These are phyloP conservation scores for Parietaria judaica DNA, from an alignment of 306 rosid species.

Conservation along the genomic window DNA sequence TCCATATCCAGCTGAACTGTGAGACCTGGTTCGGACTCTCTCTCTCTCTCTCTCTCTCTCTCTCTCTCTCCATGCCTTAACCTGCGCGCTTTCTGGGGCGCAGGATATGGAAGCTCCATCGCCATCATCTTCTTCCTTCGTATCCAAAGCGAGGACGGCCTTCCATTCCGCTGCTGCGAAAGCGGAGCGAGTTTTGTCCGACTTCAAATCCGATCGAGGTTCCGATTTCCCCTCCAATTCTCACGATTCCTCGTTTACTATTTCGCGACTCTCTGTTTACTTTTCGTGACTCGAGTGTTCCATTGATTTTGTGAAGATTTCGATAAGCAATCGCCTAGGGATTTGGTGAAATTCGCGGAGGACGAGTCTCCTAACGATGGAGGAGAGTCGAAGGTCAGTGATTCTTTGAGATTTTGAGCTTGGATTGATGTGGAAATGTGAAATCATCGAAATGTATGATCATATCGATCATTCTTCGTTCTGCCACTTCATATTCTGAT, in stretches of 20 bases:
- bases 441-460: slow-evolving; percentile 5
- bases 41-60: not conserved
- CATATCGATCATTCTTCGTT: too few relatives aligned
- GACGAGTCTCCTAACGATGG: slow-evolving; percentile 30
- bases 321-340: slow-evolving; percentile 34
- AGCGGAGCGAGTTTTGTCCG: slow-evolving; percentile 85
- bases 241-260: slow-evolving; percentile 13
- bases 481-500: too few relatives aligned
- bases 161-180: slow-evolving; percentile 96
- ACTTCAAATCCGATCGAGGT: slow-evolving; percentile 89
- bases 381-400: slow-evolving; percentile 43
- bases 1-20: not conserved
- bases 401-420: not conserved
- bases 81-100: slow-evolving; percentile 24
- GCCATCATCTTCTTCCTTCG: slow-evolving; percentile 35
- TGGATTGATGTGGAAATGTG: not conserved
- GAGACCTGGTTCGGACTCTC: not conserved
- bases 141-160: slow-evolving; percentile 92
- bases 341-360: slow-evolving; percentile 21
- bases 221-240: slow-evolving; percentile 14
- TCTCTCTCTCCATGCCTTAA: slow-evolving; percentile 9
- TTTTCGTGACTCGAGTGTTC: slow-evolving; percentile 5
- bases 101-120: slow-evolving; percentile 58
- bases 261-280: slow-evolving; percentile 14
- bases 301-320: slow-evolving; percentile 45